Base-by-base conservation (phyloP, 1,139 yeast species). In the Saccharomyces hybrid region DNA sequence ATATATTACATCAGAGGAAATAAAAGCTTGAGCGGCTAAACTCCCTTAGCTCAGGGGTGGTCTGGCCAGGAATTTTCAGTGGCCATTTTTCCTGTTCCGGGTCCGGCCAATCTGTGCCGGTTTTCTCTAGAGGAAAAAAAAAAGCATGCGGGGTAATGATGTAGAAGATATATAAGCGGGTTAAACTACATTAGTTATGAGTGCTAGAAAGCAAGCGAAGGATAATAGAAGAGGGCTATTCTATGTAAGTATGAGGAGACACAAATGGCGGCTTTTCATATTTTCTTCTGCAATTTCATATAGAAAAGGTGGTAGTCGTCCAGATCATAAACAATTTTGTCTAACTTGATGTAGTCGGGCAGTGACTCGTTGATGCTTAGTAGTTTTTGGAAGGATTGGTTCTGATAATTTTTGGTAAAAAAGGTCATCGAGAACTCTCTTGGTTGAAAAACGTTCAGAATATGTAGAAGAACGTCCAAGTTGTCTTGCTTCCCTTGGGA, bases 351-450 rank as follows among this genome's bases (percentile, higher is more conserved):
- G 71, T 88, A 89, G 41, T 83, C 83, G 51, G 77, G 71, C 50
- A 81, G 69, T 47, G 54, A 61, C 60, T 78, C 60, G 34, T 57
- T 55, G 42, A 66, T 57, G 54, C 60, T 65, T 61, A 57, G 62
- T 63, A 65, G 68, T 67, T 58, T 77, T 72, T 61, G 75, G 77
- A 71, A 84, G 34, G 68, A 65, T 4, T 65, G 64, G 44, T 65
- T 65, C 16, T 48, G 46, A 48, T 53, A 57, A 46, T 60, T 60
- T 53, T 67, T 70, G 20, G 71, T 55, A 57, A 73, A 84, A 61
- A 85, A 78, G 0, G 91, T 88, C 59, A 87, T 74, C 47, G 93
- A 84, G 65, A 91, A 88, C 66, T 82, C 84, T 27, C 83, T 82
- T 3, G 98, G 98, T 56, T 76, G 77, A 71, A 91, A 86, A 49